Evolutionary conservation across 768 basidiomycete genomes (phyloP), one percentile per base, ranked within the genome.

Genomic region (Podaxis mareebaensis): DNA sequence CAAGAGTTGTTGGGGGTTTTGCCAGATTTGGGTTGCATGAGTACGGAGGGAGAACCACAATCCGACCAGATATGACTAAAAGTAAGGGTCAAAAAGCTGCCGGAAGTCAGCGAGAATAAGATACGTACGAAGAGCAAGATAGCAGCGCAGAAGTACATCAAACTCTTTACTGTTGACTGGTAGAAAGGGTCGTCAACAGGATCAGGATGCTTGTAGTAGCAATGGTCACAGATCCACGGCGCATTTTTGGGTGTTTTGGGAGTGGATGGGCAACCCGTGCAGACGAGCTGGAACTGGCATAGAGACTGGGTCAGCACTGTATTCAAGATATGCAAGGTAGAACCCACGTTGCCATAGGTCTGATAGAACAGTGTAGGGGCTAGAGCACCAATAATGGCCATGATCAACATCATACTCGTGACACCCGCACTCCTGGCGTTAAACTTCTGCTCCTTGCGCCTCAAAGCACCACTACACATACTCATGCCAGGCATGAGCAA

Each of bases 391-490:
- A 99, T 96, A 73, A 99, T 93, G 12, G 97, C 97, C 96, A 99
- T 99, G 77, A 99, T 99, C 73, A 99, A 76, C 93, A 99, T 96
- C 81, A 97, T 97, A 73, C 95, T 97, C 0, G 97, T 99, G 15
- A 99, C 97, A 40, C 97, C 93, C 5, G 97, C 97, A 70, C 92
- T 95, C 80, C 94, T 98, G n/a, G 97, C 97, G 70, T 99, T 99
- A 81, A 99, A 99, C 68, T 88, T 93, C 73, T 96, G 94, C 75
- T 99, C 97, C 78, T 99, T 99, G 72, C 90, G 81, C 70, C 86
- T 82, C 63, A 97, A 67, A 0, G 97, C 97, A 7, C 91, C 92
- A 40, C 91, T 91, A 69, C 90, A 89, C 97, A 99, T 99, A 75
- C 93, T 95, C 70, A 88, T 83, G 0, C 97, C 97, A 3, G 97